Conservation (phyloP, 495 filamentous ascomycete species). For the Penicillium alfredii region DNA sequence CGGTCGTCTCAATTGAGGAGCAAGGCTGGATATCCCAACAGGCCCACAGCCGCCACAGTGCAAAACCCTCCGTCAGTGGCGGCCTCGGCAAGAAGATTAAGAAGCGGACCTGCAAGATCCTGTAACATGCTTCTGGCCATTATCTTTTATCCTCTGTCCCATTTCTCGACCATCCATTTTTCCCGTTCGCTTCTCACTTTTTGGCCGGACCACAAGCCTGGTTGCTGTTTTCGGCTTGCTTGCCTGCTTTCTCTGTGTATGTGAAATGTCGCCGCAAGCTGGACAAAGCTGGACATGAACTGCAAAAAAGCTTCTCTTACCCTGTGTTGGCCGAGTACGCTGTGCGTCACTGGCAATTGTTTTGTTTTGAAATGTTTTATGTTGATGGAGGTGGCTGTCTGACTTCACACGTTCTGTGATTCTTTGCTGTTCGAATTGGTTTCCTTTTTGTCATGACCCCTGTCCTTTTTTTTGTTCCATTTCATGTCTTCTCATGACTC, state of each 20-base stretch:
- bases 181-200: slow-evolving; percentile 16
- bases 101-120: slow-evolving; percentile 66
- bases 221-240: slow-evolving; percentile 35
- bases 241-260: slow-evolving; percentile 16
- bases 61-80: slow-evolving; percentile 27
- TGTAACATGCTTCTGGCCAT: slow-evolving; percentile 40
- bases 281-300: slow-evolving; percentile 26
- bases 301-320: slow-evolving; percentile 13
- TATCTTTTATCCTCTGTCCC: slow-evolving; percentile 1
- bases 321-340: slow-evolving; percentile 18
- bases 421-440: slow-evolving; percentile 15
- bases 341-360: slow-evolving; percentile 16
- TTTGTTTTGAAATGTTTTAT: slow-evolving; percentile 7
- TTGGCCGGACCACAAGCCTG: slow-evolving; percentile 34
- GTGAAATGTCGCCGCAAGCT: slow-evolving; percentile 24
- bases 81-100: slow-evolving; percentile 46
- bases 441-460: slow-evolving; percentile 15
- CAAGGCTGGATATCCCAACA: slow-evolving; percentile 29
- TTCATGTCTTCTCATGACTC: slow-evolving; percentile 34
- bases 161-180: slow-evolving; percentile 15
- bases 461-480: slow-evolving; percentile 16
- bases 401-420: slow-evolving; percentile 20
- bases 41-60: slow-evolving; percentile 13
- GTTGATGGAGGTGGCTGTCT: slow-evolving; percentile 17
- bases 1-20: slow-evolving; percentile 57